Base-by-base conservation (phyloP, 2,329 filamentous ascomycete species). In the Xylariaceae sp. region DNA sequence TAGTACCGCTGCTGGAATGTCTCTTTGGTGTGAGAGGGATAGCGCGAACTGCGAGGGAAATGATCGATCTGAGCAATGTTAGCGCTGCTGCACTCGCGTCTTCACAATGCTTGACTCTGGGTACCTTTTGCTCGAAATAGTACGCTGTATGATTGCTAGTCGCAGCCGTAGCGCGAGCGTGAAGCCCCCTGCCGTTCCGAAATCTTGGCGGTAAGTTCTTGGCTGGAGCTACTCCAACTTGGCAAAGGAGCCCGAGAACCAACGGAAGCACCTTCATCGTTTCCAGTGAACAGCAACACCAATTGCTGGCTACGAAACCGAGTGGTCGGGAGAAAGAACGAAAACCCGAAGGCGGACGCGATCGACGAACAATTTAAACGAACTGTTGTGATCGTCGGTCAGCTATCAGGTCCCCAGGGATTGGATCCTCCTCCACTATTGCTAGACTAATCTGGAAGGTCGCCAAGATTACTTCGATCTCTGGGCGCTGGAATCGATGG, bases 1-100 rank as follows among this genome's bases (percentile, higher is more conserved):
- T 76, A 81, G 62, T 79, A 82, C 38, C 78, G 73, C 63, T 82
- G 79, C 51, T 72, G 71, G 61, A 81, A 82, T 1, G 78, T 82
- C 22, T 68, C 75, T 47, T 73, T 72, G n/a, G 70, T 69, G 56
- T 73, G 73, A 6, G 69, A 70, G 36, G 36, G 57, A 43, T 57
- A 54, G 40, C 48, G 45, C 31, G 51, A 54, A 31, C 61, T 67
- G 12, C 70, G 52, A 14, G 71, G 74, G 45, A 76, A 76, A 61
- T 77, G 75, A 54, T 77, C 74, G 55, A 77, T 75, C 65, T 73
- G 2, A 31, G 39, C 13, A 14, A 34, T 56, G 47, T n/a, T n/a
- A 18, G n/a, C 31, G 39, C 12, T n/a, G 13, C 16, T 16, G 14
- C 13, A 41, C 10, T 42, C 28, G 6, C 12, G 18, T 36, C 16